Conservation (phyloP, 495 filamentous ascomycete genomes). For the Acidiella bohemica region DNA sequence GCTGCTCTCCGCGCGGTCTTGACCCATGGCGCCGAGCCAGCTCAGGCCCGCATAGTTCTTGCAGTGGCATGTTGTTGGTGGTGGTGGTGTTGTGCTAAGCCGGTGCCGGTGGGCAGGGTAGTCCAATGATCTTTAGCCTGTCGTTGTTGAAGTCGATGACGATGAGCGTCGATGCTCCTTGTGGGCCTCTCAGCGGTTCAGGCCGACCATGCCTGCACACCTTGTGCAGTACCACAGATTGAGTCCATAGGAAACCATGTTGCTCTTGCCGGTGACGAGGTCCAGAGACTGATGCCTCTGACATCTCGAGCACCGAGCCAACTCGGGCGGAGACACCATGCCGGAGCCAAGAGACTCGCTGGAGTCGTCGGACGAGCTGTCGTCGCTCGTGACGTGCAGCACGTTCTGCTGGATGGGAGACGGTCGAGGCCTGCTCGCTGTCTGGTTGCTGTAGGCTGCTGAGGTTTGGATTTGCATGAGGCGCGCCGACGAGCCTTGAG, state of each 20-base stretch:
- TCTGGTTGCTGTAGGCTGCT: slow-evolving; percentile 3
- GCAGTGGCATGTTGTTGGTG: too few species aligned
- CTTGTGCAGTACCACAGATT: slow-evolving; percentile 21
- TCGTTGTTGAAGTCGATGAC: too few species aligned
- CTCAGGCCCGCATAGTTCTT: too few species aligned
- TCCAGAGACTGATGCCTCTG: slow-evolving; percentile 16
- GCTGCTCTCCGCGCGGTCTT: too few species aligned
- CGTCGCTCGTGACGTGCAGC: slow-evolving; percentile 17
- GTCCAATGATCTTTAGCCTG: too few species aligned
- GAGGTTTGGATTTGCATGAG: slow-evolving; percentile 15
- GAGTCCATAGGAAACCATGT: slow-evolving; percentile 20
- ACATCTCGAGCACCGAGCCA: slow-evolving; percentile 19
- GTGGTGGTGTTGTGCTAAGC: too few species aligned
- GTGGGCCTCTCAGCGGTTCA: slow-evolving; percentile 16
- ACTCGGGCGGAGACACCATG: slow-evolving; percentile 6
- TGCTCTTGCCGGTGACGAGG: slow-evolving; percentile 13
- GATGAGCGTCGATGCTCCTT: too few species aligned
- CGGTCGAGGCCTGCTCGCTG: slow-evolving; percentile 12
- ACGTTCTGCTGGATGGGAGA: slow-evolving; percentile 18
- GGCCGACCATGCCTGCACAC: slow-evolving; percentile 19
- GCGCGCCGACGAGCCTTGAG: background rate
- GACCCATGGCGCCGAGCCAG: too few species aligned
- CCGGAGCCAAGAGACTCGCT: background rate
- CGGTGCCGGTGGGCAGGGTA: too few species aligned
- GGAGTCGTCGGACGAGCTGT: background rate